Evolutionary conservation across 176 grass and related monocot genomes (phyloP), one percentile per base, ranked within the genome.

Genomic region (Microstegium vimineum): DNA sequence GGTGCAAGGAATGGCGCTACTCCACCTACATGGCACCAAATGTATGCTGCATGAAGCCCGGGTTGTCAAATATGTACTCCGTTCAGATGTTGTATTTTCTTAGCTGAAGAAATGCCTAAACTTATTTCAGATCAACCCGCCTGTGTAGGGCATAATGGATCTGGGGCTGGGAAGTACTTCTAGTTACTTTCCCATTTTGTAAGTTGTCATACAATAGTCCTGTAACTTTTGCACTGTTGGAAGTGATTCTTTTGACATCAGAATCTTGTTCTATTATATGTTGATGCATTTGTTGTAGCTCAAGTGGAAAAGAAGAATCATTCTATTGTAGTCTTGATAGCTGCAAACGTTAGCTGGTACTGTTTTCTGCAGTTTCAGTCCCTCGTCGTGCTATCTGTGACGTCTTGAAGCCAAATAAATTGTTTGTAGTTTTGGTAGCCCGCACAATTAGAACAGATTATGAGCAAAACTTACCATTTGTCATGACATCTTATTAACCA

Each of bases 1-100:
- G 14, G 79, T 85, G 68, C 84, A 89, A 91, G 95, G 95, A 79
- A 82, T 85, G 92, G 95, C 95, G 28, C 86, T 98, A 20, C 90
- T 98, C 76, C 92, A 98, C 59, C 84, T 98, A 49, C 95, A 98
- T 9, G 95, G 95, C 30, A 82, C 88, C 32, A 93, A 94, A 74
- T 98, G 95, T 81, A 98, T 98, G 95, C 80, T 98, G 36, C 95
- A 98, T 61, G 95, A 98, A 88, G 95, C 95, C 23, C 89, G 95
- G 2, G 82, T 82, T 60, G 95, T 98, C 43, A 98, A 94, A 30
- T 98, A 97, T 74, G 77, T 97, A 20, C 85, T 97, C 31, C 88
- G 94, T 37, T 98, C 92, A 43, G 95, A 98, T 79, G 95, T 93
- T 79, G 79, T 88, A 81, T 94, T 93, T 82, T 78, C 84, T 64